Base-by-base conservation (phyloP, 2,329 filamentous ascomycete species). In the Lachnellula occidentalis region DNA sequence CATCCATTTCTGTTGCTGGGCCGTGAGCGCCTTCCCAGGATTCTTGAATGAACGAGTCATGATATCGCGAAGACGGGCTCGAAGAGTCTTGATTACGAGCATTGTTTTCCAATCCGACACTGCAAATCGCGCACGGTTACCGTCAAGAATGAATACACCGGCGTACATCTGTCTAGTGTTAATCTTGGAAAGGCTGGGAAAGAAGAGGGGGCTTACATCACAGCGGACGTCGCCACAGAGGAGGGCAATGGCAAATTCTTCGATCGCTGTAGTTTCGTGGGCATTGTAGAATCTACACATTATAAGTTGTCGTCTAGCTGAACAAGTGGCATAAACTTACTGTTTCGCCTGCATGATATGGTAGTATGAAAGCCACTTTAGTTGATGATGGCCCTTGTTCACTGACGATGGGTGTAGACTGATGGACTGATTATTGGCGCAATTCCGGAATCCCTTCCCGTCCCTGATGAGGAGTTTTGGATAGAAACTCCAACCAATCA, bases 401-500 rank as follows among this genome's bases (percentile, higher is more conserved):
- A 99, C 89, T 1, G 90, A 95, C 0, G 87, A 88, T 1, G 91
- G 88, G 62, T 95, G 90, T 19, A 99, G 75, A 54, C 85, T 90
- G 63, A 99, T 91, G 45, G 82, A 81, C 70, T 97, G 92, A 69
- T 95, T 96, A 73, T 96, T 97, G 50, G 88, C 85, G 56, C 96
- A 85, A 62, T 96, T 97, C 53, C 92, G 86, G 78, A 92, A 88
- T 12, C 89, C 90, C 73, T 91, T 95, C 24, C 83, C 84, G 65
- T 97, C 92, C 53, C 88, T 83, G 24, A 87, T 82, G 3, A 97
- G 79, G 15, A 99, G 80, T 66, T 96, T 96, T 1, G 94, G 94
- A 66, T 99, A 97, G 74, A 99, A 96, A 50, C 90, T 92, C 82
- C 90, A 95, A 0, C 91, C 88, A 62, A 96, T 88, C 42, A 96